These are phyloP conservation scores for Cercophora scortea DNA, from an alignment of 495 filamentous ascomycete genomes.

Conservation along the genomic window DNA sequence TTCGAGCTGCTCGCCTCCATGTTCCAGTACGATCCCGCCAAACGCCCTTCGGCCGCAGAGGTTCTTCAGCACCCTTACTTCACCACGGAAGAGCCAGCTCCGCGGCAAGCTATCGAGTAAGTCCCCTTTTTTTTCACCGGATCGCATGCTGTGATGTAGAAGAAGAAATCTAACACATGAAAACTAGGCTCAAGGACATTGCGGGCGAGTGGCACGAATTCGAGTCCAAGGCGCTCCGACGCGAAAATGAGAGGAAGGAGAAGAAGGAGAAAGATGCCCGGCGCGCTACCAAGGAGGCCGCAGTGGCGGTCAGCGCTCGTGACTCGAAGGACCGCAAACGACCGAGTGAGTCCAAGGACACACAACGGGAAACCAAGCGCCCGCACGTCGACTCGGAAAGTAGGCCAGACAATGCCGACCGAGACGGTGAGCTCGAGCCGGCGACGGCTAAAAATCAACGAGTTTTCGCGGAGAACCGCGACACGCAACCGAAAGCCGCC, in stretches of 20 bases:
- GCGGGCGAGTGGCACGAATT: conserved; percentile 99
- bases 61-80: conserved; percentile 91
- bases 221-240: conserved; percentile 90
- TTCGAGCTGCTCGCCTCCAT: conserved; percentile 75
- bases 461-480: too few species aligned
- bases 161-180: too few species aligned
- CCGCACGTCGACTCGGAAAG: conserved; percentile 27
- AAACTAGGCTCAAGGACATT: conserved; percentile 62
- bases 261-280: conserved; percentile 66
- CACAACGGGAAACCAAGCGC: conserved; percentile 33
- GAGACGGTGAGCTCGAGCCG: too few species aligned
- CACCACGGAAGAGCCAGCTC: conserved; percentile 65
- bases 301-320: conserved; percentile 27
- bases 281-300: conserved; percentile 40
- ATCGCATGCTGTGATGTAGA: too few species aligned
- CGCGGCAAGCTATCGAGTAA: conserved; percentile 77
- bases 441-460: too few species aligned
- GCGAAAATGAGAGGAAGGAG: conserved; percentile 75
- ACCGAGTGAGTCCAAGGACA: conserved; percentile 27
- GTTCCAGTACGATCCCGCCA: conserved; percentile 80
- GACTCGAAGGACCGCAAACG: conserved; percentile 42
- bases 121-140: conserved; percentile 20
- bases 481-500: too few species aligned
- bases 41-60: conserved; percentile 76
- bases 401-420: neutral